Evolutionary conservation across 495 filamentous ascomycete genomes (phyloP).

Genomic region (Podospora tetraspora): DNA sequence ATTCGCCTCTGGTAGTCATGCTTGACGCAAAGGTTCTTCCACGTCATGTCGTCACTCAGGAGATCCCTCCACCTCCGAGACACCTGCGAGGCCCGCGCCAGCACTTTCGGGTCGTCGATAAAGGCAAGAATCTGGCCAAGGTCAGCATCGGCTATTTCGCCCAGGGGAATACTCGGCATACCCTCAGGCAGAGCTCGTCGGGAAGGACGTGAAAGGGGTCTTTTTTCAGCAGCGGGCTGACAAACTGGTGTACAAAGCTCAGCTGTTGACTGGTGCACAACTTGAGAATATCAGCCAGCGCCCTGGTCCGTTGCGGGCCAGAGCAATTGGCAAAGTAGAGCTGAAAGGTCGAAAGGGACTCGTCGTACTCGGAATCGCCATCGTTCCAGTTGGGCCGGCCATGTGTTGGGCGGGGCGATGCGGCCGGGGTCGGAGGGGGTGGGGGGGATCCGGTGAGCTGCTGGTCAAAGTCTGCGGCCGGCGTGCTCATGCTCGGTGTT

Average conservation of each 20-base stretch:
- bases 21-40: conserved; percentile 94
- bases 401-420: conserved; percentile 51
- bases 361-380: conserved; percentile 48
- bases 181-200: conserved; percentile 84
- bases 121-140: conserved; percentile 72
- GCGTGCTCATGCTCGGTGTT: conserved; percentile 54
- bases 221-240: conserved; percentile 87
- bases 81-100: conserved; percentile 88
- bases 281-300: conserved; percentile 80
- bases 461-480: conserved; percentile 51
- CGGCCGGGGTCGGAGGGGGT: conserved; percentile 52
- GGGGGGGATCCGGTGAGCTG: conserved; percentile 49
- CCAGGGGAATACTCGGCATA: conserved; percentile 37
- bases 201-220: conserved; percentile 88
- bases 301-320: conserved; percentile 48
- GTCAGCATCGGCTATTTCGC: not conserved
- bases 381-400: conserved; percentile 49
- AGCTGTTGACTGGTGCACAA: conserved; percentile 90
- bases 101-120: conserved; percentile 88
- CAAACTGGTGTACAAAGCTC: conserved; percentile 90
- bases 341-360: conserved; percentile 44
- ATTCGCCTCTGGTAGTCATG: conserved; percentile 70
- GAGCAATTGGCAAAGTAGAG: conserved; percentile 48
- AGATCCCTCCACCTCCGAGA: conserved; percentile 90
- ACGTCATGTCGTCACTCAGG: conserved; percentile 91